A percentile compares a stretch with the other conserved stretches of the same genome.
phyloP scores from a whole-genome alignment of 2,329 filamentous ascomycete species.

The Raffaelea ambrosiae region DNA sequence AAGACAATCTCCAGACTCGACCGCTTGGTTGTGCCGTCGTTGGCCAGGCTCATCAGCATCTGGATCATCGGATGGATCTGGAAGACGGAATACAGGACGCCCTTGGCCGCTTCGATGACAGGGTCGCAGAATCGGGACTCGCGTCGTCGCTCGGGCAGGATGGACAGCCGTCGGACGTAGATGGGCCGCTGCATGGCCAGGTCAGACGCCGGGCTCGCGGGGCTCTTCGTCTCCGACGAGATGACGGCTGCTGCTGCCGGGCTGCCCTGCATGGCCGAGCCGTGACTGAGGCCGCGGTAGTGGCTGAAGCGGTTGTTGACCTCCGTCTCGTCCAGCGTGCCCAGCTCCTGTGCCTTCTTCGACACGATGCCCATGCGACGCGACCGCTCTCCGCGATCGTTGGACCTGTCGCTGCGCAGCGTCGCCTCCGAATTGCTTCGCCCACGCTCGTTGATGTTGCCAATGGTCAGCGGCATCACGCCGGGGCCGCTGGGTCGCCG shows the following conservation, averaged over 20 bases:
- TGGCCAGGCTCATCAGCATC: slow-evolving; percentile 53
- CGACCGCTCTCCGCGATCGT: slow-evolving; percentile 37
- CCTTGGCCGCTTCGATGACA: slow-evolving; percentile 56
- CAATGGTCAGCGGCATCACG: slow-evolving; percentile 62
- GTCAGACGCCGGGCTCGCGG: slow-evolving; percentile 49
- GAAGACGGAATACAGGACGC: slow-evolving; percentile 58
- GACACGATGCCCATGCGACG: slow-evolving; percentile 58
- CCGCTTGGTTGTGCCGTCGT: slow-evolving; percentile 50
- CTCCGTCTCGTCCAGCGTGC: slow-evolving; percentile 54
- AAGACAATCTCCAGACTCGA: slow-evolving; percentile 60
- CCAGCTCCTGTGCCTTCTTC: slow-evolving; percentile 50
- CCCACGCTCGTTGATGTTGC: slow-evolving; percentile 58
- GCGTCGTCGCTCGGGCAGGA: slow-evolving; percentile 54
- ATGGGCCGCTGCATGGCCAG: slow-evolving; percentile 48
- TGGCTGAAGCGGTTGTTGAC: slow-evolving; percentile 59
- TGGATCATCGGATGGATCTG: slow-evolving; percentile 62
- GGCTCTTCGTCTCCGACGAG: slow-evolving; percentile 31
- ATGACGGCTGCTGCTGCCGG: slow-evolving; percentile 21
- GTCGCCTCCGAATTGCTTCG: slow-evolving; percentile 58
- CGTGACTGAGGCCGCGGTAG: slow-evolving; percentile 57
- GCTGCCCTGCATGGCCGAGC: slow-evolving; percentile 56
- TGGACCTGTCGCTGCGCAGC: slow-evolving; percentile 38
- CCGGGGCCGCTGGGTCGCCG: slow-evolving; percentile 65
- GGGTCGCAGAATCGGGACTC: slow-evolving; percentile 54
- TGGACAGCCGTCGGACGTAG: slow-evolving; percentile 55